Conservation (phyloP, 495 filamentous ascomycete genomes). For the Hypoxylon fuscum region DNA sequence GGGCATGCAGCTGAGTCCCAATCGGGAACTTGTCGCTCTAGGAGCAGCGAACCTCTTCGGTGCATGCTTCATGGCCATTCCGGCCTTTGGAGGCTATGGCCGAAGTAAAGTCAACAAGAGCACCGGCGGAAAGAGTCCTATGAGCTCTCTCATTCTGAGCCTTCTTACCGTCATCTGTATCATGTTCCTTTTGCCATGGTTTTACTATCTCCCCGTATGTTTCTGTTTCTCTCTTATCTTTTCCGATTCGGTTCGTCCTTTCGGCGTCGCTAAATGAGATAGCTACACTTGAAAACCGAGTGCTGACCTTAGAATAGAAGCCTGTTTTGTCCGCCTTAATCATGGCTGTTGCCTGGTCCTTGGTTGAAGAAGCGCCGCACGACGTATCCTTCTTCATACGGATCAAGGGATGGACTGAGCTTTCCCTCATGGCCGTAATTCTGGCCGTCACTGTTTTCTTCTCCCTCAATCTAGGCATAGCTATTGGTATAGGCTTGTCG, state of each 20-base stretch:
- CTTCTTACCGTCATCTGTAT: slow-evolving; percentile 83
- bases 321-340: slow-evolving; percentile 93
- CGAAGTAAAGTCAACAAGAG: slow-evolving; percentile 93
- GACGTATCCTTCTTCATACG: slow-evolving; percentile 89
- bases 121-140: slow-evolving; percentile 90
- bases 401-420: slow-evolving; percentile 84
- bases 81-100: slow-evolving; percentile 96
- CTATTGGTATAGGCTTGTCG: slow-evolving; percentile 86
- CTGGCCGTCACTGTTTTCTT: slow-evolving; percentile 94
- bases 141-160: slow-evolving; percentile 86
- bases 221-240: not conserved
- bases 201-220: slow-evolving; percentile 92
- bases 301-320: slow-evolving; percentile 69
- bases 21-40: slow-evolving; percentile 92
- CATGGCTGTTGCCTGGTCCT: slow-evolving; percentile 90
- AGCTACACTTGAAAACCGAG: not conserved
- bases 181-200: slow-evolving; percentile 83
- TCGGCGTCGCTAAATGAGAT: not conserved
- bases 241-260: not conserved
- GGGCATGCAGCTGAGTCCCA: slow-evolving; percentile 83
- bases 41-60: slow-evolving; percentile 90
- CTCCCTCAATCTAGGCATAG: slow-evolving; percentile 84
- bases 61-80: slow-evolving; percentile 89
- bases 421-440: slow-evolving; percentile 87
- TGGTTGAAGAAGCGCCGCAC: slow-evolving; percentile 94